Percentiles rank a stretch among this genome's conserved stretches.
Evolutionary conservation across 148 eudicot species (phyloP).

Genomic region (Drosera capensis): DNA sequence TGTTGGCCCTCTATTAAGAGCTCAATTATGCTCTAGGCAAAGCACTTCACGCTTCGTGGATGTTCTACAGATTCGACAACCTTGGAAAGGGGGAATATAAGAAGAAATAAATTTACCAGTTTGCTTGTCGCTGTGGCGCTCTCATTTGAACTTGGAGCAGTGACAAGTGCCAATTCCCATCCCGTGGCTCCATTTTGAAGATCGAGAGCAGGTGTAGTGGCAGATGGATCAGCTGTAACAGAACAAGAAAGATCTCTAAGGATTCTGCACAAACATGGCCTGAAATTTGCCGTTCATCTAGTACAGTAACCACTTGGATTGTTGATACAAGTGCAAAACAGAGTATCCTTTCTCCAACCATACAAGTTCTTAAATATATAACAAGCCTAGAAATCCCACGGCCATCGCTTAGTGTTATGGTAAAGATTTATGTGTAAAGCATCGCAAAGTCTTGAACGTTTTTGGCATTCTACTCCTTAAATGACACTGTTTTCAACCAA

Average conservation of each 20-base stretch:
- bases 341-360: too few relatives aligned
- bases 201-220: conserved; percentile 25
- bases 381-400: too few relatives aligned
- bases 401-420: too few relatives aligned
- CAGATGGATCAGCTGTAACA: conserved; percentile 35
- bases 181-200: conserved; percentile 60
- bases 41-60: background rate
- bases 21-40: too few relatives aligned
- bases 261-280: background rate
- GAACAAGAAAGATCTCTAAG: background rate
- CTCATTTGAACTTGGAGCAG: conserved; percentile 84
- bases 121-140: conserved; percentile 39
- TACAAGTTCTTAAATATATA: too few relatives aligned
- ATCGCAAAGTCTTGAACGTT: too few relatives aligned
- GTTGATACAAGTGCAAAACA: too few relatives aligned
- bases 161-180: conserved; percentile 96
- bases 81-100: conserved; percentile 1
- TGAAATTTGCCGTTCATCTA: background rate
- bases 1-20: too few relatives aligned
- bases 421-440: too few relatives aligned
- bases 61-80: background rate
- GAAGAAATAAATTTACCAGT: conserved; percentile 34
- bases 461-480: too few relatives aligned
- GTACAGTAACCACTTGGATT: background rate
- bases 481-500: too few relatives aligned